Base-by-base conservation (phyloP, 2,329 filamentous ascomycete genomes). In the Geosmithia flava region DNA sequence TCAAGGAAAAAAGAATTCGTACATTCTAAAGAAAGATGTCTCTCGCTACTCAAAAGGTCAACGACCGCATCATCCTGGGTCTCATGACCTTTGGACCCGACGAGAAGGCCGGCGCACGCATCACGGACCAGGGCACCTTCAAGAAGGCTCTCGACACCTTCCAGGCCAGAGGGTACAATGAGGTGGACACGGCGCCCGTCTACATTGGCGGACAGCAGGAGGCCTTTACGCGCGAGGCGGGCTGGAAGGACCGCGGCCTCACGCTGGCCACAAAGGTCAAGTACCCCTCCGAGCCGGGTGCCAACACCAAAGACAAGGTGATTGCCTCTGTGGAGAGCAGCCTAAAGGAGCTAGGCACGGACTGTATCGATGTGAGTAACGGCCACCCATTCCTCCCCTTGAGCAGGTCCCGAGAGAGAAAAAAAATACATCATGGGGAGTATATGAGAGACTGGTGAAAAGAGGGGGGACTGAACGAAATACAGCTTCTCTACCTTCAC, bases 41-140 rank as follows among this genome's bases (percentile, higher is more conserved):
- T 59, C 68, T 74, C 51, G 55, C 72, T 54, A 61, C 59, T 15
- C 62, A 65, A 45, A 62, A 59, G 33, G 58, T 61, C 48, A 83
- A 80, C 55, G 75, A 82, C 53, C 78, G 85, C 53, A 72, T 88
- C 57, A 87, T 95, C 71, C 80, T 95, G 40, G 87, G 88, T 54
- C 74, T 89, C 48, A 93, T 94, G 88, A 90, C 84, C 59, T 89
- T 88, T 68, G 85, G 84, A 29, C 80, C 85, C 2, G 76, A 78
- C 49, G 72, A 74, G 50, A 55, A 60, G 13, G 55, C 60, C 13
- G 87, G 85, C 37, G 86, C 83, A 43, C 81, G 87, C 44, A 81
- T 95, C 58, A 90, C 85, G 10, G 68, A 72, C 48, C 30, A 73
- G 2, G 63, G 78, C 50, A 82, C 85, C 42, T 88, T 83, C 69